Base-by-base conservation (phyloP, 805 yeast species). In the Candida sanyiensis region DNA sequence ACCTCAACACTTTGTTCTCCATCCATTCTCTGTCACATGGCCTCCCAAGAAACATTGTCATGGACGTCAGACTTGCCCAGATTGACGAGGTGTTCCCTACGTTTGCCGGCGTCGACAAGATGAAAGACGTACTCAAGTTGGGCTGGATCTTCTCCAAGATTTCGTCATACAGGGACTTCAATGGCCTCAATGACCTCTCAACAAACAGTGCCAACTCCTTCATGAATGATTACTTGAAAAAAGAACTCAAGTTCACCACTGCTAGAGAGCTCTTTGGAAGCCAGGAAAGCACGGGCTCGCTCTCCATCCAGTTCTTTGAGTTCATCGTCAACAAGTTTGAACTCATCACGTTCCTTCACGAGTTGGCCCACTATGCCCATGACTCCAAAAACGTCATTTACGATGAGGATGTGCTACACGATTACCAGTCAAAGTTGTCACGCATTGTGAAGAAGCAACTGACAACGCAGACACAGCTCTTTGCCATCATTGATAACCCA, bases 1-100 rank as follows among this genome's bases (percentile, higher is more conserved):
- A 71, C 28, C 47, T 78, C 27, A 59, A 66, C 10, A 57, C 74
- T 0, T 57, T 78, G 26, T 83, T 77, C 51, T 63, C 71, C n/a
- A 46, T 77, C 16, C 73, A 73, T 44, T 59, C 76, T 12, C 54
- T 77, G 20, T 64, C 72, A 17, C 75, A 68, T 58, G 83, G 83
- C 7, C 56, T 59, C 1, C 75, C 72, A 17, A 56, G 57, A 39
- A 35, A n/a, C 29, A 50, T 59, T 17, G 52, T 51, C 29, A 50
- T 59, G 13, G 34, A 28, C 12, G 26, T 40, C 30, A 44, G 35
- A 30, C 36, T 28, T 22, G 30, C 26, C 15, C 35, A 47, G 42
- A 30, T 57, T 35, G 56, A 56, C 24, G n/a, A 31, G n/a, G 19
- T 50, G 27, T 49, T 44, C 39, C 51, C 51, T 25, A 20, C 22